Base-by-base conservation (phyloP, 768 basidiomycete species). In the Lactarius hengduanensis region DNA sequence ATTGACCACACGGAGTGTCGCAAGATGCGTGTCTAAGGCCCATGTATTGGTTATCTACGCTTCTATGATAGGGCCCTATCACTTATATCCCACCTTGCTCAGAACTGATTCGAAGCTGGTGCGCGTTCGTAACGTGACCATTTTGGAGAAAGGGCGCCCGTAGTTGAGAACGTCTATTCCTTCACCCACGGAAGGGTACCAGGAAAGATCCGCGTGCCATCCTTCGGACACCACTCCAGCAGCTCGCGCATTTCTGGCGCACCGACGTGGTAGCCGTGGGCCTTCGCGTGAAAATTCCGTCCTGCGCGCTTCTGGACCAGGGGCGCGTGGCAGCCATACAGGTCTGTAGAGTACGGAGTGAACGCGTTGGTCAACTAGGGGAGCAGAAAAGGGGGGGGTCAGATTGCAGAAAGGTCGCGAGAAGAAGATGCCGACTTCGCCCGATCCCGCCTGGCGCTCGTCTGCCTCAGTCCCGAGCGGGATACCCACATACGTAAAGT, bases 271-370 rank as follows among this genome's bases (percentile, higher is more conserved):
- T 96, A 96, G 3, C 92, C 82, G 76, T 94, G 92, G 74, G 86
- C 89, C 63, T 90, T 84, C 45, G 79, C 74, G 73, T 82, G 86
- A 15, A 84, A 85, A 71, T 95, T 94, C 70, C 93, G 80, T 54
- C 78, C 76, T 43, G 80, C 80, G 61, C 91, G 82, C 77, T 95
- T 98, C 56, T 80, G 78, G 16, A 88, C 79, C 5, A 98, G 83
- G 41, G 80, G 76, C 16, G 85, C 81, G 71, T 95, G 92, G 74
- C 96, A 98, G 9, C 96, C 96, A 72, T 96, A 97, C 16, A 82
- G 74, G 74, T 96, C 93, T 56, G 77, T 72, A 22, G 84, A 78
- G 76, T 89, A 98, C 2, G 94, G 94, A 38, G 83, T 73, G 73
- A 87, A 95, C n/a, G 94, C 94, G 73, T 92, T 94, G 73, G 83